Percentiles rank a stretch among this genome's conserved stretches.
Evolutionary conservation across 805 yeast genomes (phyloP).

Genomic region (Metahyphopichia silvanorum): DNA sequence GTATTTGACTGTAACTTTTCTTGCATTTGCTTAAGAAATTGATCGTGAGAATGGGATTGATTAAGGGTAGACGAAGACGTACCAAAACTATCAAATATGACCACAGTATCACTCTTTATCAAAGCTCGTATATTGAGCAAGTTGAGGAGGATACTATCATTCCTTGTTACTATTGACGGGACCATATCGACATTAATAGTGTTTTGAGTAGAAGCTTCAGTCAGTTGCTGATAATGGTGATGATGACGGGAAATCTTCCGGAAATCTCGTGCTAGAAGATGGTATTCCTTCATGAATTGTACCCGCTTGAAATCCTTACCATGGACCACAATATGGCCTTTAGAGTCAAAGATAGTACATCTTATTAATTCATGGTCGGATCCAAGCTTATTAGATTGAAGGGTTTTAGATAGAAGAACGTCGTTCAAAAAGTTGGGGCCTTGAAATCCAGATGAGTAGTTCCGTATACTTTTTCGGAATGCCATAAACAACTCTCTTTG

Average conservation of each 20-base stretch:
- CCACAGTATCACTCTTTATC: conserved; percentile 50
- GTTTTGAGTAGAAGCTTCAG: conserved; percentile 6
- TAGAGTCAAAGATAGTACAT: conserved; percentile 48
- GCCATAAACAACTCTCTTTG: background rate
- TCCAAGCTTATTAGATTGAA: conserved; percentile 11
- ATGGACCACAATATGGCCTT: conserved; percentile 43
- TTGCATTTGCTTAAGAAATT: conserved; percentile 42
- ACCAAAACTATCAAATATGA: conserved; percentile 37
- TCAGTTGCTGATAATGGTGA: conserved; percentile 1
- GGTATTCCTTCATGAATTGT: conserved; percentile 43
- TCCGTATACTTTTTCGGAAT: background rate
- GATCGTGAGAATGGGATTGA: conserved; percentile 41
- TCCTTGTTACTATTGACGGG: conserved; percentile 51
- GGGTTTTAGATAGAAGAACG: conserved; percentile 17
- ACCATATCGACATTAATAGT: conserved; percentile 44
- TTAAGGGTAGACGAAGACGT: conserved; percentile 37
- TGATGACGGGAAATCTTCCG: conserved; percentile 45
- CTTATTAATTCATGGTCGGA: conserved; percentile 34
- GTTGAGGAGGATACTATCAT: conserved; percentile 45
- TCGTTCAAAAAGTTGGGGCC: conserved; percentile 8
- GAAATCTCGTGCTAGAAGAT: conserved; percentile 55
- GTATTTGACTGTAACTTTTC: conserved; percentile 32
- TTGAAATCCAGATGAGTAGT: background rate
- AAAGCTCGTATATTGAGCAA: conserved; percentile 50
- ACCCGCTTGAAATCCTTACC: conserved; percentile 43